A percentile compares a stretch with the other conserved stretches of the same genome.
phyloP scores from a whole-genome alignment of 331 rosid species.

The Quercus phellos region DNA sequence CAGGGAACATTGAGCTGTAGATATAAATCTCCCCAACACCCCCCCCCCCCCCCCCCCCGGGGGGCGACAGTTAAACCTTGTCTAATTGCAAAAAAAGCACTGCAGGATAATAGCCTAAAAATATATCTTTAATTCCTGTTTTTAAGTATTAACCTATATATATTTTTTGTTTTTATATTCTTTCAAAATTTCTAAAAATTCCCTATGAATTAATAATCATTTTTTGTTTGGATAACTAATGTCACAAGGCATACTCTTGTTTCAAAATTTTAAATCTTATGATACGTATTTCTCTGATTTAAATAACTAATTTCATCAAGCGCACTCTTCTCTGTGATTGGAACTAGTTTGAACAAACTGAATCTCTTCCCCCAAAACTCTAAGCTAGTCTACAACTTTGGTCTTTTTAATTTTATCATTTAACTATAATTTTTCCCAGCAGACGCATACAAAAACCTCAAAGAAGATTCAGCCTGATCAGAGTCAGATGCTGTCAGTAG shows the following conservation, averaged over 20 bases:
- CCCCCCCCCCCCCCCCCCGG: too few relatives aligned
- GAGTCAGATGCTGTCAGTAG: constrained; percentile 22
- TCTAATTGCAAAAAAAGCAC: neutral
- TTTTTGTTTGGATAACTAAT: neutral
- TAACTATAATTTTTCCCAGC: constrained; percentile 16
- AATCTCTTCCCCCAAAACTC: neutral
- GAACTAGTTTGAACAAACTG: neutral
- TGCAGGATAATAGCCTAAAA: neutral
- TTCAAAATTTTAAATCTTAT: neutral
- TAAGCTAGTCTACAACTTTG: constrained; percentile 1
- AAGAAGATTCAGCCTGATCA: constrained; percentile 32
- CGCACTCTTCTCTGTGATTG: neutral
- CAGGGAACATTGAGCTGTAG: neutral
- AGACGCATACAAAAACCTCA: constrained; percentile 64
- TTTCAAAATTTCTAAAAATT: neutral
- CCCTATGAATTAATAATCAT: neutral
- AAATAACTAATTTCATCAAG: neutral
- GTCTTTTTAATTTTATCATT: constrained; percentile 4
- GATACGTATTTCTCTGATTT: neutral
- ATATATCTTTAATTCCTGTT: neutral
- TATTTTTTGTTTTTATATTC: neutral
- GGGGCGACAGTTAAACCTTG: neutral
- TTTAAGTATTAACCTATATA: neutral
- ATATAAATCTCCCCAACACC: too few relatives aligned
- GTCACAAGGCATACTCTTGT: neutral